Evolutionary conservation across 495 filamentous ascomycete species (phyloP).

Genomic region (Aspergillus olivimuriae): DNA sequence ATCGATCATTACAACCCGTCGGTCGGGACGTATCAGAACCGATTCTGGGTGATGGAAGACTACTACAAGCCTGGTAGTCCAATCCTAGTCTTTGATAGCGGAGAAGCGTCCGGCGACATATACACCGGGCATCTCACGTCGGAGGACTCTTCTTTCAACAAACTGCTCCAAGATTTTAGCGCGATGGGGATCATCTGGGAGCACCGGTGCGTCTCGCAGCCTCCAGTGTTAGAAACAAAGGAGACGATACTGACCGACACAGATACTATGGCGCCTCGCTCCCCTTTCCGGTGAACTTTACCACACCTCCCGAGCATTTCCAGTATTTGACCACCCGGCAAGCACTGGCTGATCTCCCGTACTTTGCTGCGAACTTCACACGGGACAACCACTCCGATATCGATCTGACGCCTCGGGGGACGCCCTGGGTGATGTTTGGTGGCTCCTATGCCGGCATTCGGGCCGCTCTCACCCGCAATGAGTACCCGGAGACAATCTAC

Average conservation of each 20-base stretch:
- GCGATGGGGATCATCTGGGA: conserved; percentile 55
- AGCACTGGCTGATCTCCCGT: conserved; percentile 46
- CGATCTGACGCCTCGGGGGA: conserved; percentile 37
- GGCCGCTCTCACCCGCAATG: conserved; percentile 46
- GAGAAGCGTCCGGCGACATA: conserved; percentile 35
- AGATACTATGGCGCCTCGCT: conserved; percentile 49
- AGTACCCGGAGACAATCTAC: conserved; percentile 53
- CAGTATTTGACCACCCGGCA: conserved; percentile 45
- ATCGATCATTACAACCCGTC: conserved; percentile 39
- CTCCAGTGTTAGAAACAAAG: neutral
- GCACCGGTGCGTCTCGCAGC: conserved; percentile 37
- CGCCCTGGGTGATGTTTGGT: conserved; percentile 55
- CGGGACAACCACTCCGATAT: conserved; percentile 23
- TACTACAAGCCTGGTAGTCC: conserved; percentile 47
- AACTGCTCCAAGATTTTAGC: conserved; percentile 39
- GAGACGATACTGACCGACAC: neutral
- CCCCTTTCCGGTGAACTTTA: conserved; percentile 37
- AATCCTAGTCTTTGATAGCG: conserved; percentile 48
- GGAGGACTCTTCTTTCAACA: conserved; percentile 33
- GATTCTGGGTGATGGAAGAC: conserved; percentile 48
- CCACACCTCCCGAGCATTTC: conserved; percentile 43
- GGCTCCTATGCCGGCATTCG: conserved; percentile 54
- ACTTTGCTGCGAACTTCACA: conserved; percentile 45
- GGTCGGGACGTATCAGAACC: conserved; percentile 44
- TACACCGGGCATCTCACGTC: conserved; percentile 30